Evolutionary conservation across 768 basidiomycete genomes (phyloP).

Genomic region (Sporobolomyces pararoseus): DNA sequence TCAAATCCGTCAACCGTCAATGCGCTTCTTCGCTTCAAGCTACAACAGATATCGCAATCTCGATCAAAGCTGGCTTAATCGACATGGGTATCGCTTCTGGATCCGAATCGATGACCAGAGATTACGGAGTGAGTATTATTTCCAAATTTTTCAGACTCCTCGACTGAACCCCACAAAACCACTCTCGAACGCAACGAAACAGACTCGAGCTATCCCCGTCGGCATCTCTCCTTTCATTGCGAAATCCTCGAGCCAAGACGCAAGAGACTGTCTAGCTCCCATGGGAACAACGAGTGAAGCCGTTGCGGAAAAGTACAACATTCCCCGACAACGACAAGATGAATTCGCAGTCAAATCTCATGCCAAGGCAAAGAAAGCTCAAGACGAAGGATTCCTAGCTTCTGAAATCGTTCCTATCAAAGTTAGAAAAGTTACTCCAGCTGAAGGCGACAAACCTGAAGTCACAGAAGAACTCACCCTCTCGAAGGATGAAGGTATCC

Average conservation of each 20-base stretch:
- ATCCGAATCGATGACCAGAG: slow-evolving; percentile 52
- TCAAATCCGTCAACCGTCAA: slow-evolving; percentile 53
- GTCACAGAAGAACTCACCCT: slow-evolving; percentile 49
- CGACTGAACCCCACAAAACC: no score
- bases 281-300: slow-evolving; percentile 54
- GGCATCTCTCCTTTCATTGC: slow-evolving; percentile 41
- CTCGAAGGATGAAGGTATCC: slow-evolving; percentile 53
- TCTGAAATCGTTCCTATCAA: slow-evolving; percentile 76
- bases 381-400: slow-evolving; percentile 75
- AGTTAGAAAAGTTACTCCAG: slow-evolving; percentile 46
- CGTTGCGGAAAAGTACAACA: slow-evolving; percentile 52
- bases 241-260: slow-evolving; percentile 50
- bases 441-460: slow-evolving; percentile 46
- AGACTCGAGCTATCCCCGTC: slow-evolving; percentile 40
- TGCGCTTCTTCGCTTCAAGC: slow-evolving; percentile 53
- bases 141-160: no score
- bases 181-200: no score
- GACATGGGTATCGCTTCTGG: slow-evolving; percentile 52
- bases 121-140: slow-evolving; percentile 48
- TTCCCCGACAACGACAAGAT: slow-evolving; percentile 50
- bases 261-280: slow-evolving; percentile 52
- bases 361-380: slow-evolving; percentile 75
- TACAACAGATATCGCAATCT: slow-evolving; percentile 48
- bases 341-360: slow-evolving; percentile 74
- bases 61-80: slow-evolving; percentile 52